Base-by-base conservation (phyloP, 805 yeast species). In the Zygosaccharomyces bisporus region DNA sequence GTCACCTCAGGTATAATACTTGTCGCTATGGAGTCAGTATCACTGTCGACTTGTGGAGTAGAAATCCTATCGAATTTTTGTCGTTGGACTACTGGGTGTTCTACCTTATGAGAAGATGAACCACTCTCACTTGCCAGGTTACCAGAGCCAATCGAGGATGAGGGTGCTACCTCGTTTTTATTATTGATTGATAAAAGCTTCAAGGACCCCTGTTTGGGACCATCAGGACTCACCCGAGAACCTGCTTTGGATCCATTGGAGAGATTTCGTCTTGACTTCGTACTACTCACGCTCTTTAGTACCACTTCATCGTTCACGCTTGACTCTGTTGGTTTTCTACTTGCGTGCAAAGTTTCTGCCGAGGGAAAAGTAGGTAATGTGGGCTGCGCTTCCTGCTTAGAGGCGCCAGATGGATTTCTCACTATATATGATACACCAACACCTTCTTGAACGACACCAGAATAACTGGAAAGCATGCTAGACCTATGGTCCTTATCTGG, bases 381-480 rank as follows among this genome's bases (percentile, higher is more conserved):
- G 10, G 56, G 56, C 12, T 30, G 31, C 9, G 24, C 12, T 10
- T 32, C 32, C 30, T 32, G 38, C 14, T 36, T 39, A 5, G 18
- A 27, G 9, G 16, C 21, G n/a, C 27, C 44, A 10, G 27, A 25
- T 24, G 37, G 46, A 39, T 49, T 57, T 34, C 53, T 46, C 9
- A 58, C 62, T 3, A 63, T 50, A 34, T 58, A 61, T 3, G 66
- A 58, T 2, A 61, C 53, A 12, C 57, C 62, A 6, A 63, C 60
- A 16, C 64, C 67, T 37, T 63, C 66, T 27, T 61, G 64, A 2
- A 61, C 50, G 9, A 60, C 58, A 10, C 66, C 67, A 6, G 65
- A 60, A 44, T 63, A 63, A 33, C 48, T 49, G 3, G 67, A 63
- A 19, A 58, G 49, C 51, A 58, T 53, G 43, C 67, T 61, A 13